Evolutionary conservation across 768 basidiomycete species (phyloP).

Genomic region (Paxillus rubicundulus): DNA sequence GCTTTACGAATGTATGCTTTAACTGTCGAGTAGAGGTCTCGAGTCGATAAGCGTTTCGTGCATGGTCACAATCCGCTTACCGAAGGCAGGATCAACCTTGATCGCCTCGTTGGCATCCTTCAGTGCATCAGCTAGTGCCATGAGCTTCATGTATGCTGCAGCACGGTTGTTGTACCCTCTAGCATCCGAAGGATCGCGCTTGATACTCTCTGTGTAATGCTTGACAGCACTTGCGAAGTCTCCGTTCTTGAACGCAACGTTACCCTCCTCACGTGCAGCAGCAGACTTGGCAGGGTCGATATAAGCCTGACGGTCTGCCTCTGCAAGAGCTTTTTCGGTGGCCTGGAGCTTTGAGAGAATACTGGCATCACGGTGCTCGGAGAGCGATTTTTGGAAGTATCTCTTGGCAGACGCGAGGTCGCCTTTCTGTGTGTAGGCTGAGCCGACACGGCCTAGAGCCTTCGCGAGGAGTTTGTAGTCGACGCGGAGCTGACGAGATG

Average conservation of each 20-base stretch:
- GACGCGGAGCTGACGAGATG: slow-evolving; percentile 60
- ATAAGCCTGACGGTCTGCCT: slow-evolving; percentile 79
- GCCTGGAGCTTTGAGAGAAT: slow-evolving; percentile 88
- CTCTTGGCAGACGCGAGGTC: slow-evolving; percentile 81
- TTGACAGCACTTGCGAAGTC: slow-evolving; percentile 92
- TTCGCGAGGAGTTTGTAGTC: slow-evolving; percentile 97
- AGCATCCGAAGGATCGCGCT: slow-evolving; percentile 87
- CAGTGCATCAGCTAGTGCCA: slow-evolving; percentile 90
- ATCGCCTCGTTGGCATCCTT: slow-evolving; percentile 96
- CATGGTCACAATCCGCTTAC: slow-evolving; percentile 37
- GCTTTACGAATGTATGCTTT: slow-evolving; percentile 96
- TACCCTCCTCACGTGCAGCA: slow-evolving; percentile 87
- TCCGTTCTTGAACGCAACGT: slow-evolving; percentile 85
- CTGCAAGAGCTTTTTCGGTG: slow-evolving; percentile 72
- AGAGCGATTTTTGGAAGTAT: slow-evolving; percentile 89
- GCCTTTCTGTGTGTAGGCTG: slow-evolving; percentile 76
- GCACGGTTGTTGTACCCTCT: slow-evolving; percentile 97
- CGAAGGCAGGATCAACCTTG: slow-evolving; percentile 82
- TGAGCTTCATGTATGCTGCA: slow-evolving; percentile 94
- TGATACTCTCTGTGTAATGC: slow-evolving; percentile 93
- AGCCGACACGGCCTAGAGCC: slow-evolving; percentile 87
- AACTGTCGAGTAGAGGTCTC: slow-evolving; percentile 37
- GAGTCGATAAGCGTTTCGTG: neutral
- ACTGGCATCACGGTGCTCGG: slow-evolving; percentile 95
- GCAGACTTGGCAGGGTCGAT: slow-evolving; percentile 84